Evolutionary conservation across 257 asterid species (phyloP).

Genomic region (Solanum dulcamara): DNA sequence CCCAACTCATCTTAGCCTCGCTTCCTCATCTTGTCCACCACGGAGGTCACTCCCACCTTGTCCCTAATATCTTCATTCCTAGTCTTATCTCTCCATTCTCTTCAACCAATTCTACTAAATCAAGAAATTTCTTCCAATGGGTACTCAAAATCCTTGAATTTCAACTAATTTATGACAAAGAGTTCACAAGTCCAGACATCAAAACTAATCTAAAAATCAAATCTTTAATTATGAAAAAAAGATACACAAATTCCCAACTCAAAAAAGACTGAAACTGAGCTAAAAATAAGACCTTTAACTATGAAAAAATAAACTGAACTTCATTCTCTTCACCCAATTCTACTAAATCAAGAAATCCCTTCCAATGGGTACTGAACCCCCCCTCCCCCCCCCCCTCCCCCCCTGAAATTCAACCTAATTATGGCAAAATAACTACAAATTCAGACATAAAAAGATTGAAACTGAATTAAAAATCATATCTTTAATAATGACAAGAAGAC

Average conservation of each 20-base stretch:
- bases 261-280: background rate
- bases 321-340: conserved; percentile 9
- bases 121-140: conserved; percentile 2
- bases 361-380: conserved; percentile 3
- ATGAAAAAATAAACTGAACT: background rate
- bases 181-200: background rate
- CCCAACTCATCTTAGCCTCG: background rate
- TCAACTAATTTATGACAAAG: background rate
- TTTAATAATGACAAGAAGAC: background rate
- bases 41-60: background rate
- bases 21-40: background rate
- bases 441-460: background rate
- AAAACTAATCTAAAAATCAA: background rate
- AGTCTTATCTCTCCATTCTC: background rate
- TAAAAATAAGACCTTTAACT: background rate
- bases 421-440: background rate
- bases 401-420: background rate
- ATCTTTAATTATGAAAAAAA: background rate
- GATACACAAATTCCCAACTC: background rate
- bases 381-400: background rate
- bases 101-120: background rate
- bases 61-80: background rate
- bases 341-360: background rate
- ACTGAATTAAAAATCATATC: background rate
- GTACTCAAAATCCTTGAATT: background rate